phyloP scores from a whole-genome alignment of 352 stramenopile genomes.

The Globisporangium spinosum region DNA sequence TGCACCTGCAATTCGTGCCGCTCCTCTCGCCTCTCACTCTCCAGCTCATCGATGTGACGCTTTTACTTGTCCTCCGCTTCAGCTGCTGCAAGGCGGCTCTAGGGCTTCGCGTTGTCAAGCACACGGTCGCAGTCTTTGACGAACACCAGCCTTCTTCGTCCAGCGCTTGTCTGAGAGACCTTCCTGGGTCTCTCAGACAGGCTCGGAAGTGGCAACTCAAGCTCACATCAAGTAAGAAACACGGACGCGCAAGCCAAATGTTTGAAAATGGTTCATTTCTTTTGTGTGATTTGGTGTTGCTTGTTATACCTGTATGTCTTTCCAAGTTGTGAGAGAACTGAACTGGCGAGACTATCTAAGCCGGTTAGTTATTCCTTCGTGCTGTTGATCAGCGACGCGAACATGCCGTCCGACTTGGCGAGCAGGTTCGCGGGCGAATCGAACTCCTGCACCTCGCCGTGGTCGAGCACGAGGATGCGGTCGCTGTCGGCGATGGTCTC shows the following conservation, averaged over 20 bases:
- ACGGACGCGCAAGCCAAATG: too few species aligned
- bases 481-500: constrained; percentile 95
- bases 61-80: neutral
- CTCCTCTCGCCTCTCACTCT: neutral
- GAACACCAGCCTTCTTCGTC: neutral
- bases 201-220: too few species aligned
- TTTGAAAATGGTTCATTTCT: too few species aligned
- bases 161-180: too few species aligned
- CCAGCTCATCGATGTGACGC: neutral
- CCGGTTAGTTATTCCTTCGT: neutral
- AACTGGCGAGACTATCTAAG: neutral
- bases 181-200: too few species aligned
- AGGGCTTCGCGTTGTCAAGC: neutral
- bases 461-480: constrained; percentile 89
- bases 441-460: constrained; percentile 76
- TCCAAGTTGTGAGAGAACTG: too few species aligned
- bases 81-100: neutral
- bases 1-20: neutral
- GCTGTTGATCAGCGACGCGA: constrained; percentile 14
- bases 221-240: too few species aligned
- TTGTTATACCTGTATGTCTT: too few species aligned
- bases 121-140: neutral
- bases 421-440: constrained; percentile 65
- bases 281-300: too few species aligned
- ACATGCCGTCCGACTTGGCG: constrained; percentile 21